Evolutionary conservation across 805 yeast species (phyloP), one percentile per base, ranked within the genome.

Genomic region (Teunomyces gatunensis): DNA sequence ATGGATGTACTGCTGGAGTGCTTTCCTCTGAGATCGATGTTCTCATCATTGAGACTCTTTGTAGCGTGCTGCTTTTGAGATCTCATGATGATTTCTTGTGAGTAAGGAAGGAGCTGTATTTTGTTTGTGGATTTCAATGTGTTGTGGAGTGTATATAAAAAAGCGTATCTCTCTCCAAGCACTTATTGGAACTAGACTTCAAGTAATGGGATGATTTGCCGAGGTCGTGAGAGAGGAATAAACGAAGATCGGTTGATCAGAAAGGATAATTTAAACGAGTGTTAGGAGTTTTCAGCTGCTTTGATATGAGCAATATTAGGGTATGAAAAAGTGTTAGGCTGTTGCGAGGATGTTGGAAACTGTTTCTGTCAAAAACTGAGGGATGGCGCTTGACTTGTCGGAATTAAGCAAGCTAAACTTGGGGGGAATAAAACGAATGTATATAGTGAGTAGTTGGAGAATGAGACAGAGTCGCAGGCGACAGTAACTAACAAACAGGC

Each of bases 41-140:
- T 34, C 39, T 33, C 42, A 28, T 45, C 42, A 18, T 47, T 37
- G 42, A 43, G 41, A 30, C 27, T 50, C 40, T 47, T 45, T 36
- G 36, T 25, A 25, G 49, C 21, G 12, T 13, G 35, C 21, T 32
- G 32, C 34, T 47, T 47, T 36, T 43, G 41, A 15, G 47, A 39
- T 25, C 44, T 42, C 50, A 47, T 47, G 28, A 15, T 39, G 30
- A 23, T 37, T 13, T 36, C 15, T 20, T 12, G 10, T 35, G 39
- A 11, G 11, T 37, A 23, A 18, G 29, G 28, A 37, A 37, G 18
- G 40, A 23, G 29, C 11, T 37, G 40, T 20, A 37, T 13, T 42
- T 18, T 42, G 37, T 30, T 32, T 41, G 44, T 28, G 34, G 28
- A 20, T 32, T 28, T 34, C 28, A 29, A 18, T 42, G 17, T 15